Conservation (phyloP, 352 stramenopile species). For the Blastocystis sp. region DNA sequence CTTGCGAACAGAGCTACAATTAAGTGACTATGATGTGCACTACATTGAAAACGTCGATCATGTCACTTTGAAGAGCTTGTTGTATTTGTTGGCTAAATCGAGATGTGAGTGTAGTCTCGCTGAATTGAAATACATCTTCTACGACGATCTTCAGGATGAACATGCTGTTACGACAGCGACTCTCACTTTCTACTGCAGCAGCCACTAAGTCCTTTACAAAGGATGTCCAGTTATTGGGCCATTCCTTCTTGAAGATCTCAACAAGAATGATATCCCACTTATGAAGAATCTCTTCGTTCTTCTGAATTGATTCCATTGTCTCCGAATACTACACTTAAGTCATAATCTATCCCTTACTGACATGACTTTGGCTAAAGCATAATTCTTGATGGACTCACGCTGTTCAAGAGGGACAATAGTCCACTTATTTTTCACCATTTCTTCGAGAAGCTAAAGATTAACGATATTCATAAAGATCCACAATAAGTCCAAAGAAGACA, state of each 20-base stretch:
- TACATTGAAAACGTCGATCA: constrained; percentile 90
- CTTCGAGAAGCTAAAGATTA: constrained; percentile 86
- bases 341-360: constrained; percentile 84
- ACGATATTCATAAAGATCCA: constrained; percentile 72
- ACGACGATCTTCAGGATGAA: constrained; percentile 96
- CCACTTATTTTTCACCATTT: constrained; percentile 89
- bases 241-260: constrained; percentile 99
- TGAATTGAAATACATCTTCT: constrained; percentile 99
- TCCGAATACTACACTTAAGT: constrained; percentile 87
- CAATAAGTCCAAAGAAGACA: constrained; percentile 84
- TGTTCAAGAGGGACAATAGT: constrained; percentile 76
- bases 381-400: constrained; percentile 95
- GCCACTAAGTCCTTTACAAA: constrained; percentile 95
- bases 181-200: constrained; percentile 87
- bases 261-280: constrained; percentile 95
- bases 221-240: constrained; percentile 97
- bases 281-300: constrained; percentile 69
- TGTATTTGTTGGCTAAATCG: constrained; percentile 96
- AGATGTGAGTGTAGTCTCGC: constrained; percentile 89
- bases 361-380: constrained; percentile 93
- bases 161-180: constrained; percentile 99
- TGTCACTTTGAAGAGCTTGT: constrained; percentile 93
- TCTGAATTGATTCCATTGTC: constrained; percentile 74
- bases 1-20: constrained; percentile 41
- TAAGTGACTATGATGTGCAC: constrained; percentile 55